phyloP scores from a whole-genome alignment of 2,329 filamentous ascomycete genomes.

The Capronia coronata region DNA sequence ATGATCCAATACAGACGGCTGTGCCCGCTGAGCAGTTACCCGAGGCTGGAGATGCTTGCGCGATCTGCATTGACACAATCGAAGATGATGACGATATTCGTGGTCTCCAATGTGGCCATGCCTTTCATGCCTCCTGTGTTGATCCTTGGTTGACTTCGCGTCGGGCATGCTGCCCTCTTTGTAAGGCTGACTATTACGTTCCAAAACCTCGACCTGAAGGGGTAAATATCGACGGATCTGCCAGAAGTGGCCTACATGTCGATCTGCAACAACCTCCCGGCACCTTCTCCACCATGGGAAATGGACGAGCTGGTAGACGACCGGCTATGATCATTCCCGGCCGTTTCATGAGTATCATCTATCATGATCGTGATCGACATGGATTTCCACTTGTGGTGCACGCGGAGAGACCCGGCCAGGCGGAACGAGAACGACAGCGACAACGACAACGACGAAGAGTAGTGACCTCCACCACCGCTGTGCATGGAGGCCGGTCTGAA shows the following conservation, averaged over 20 bases:
- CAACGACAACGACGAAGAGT: conserved; percentile 2
- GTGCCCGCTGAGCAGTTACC: conserved; percentile 73
- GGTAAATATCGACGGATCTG: conserved; percentile 29
- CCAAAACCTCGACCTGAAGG: conserved; percentile 74
- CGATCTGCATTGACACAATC: conserved; percentile 88
- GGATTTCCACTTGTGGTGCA: conserved; percentile 25
- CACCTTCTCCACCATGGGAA: conserved; percentile 31
- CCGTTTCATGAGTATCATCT: conserved; percentile 32
- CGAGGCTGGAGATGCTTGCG: conserved; percentile 84
- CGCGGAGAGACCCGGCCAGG: conserved; percentile 19
- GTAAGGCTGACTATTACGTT: conserved; percentile 95
- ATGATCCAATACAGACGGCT: conserved; percentile 72
- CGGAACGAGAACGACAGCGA: conserved; percentile 9
- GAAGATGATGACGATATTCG: conserved; percentile 95
- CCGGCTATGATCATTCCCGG: conserved; percentile 36
- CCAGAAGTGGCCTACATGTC: conserved; percentile 11
- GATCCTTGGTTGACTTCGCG: conserved; percentile 95
- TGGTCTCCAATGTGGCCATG: conserved; percentile 91
- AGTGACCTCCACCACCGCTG: conserved; percentile 2
- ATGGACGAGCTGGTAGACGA: conserved; percentile 34
- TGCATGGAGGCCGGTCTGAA: background rate
- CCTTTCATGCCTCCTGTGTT: conserved; percentile 91
- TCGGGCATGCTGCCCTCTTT: conserved; percentile 90
- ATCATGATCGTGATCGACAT: conserved; percentile 28
- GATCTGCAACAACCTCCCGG: conserved; percentile 20